Percentiles rank a stretch among this genome's conserved stretches.
These are phyloP conservation scores for Schizothecium vesticola DNA, from an alignment of 495 filamentous ascomycete species.

Conservation along the genomic window DNA sequence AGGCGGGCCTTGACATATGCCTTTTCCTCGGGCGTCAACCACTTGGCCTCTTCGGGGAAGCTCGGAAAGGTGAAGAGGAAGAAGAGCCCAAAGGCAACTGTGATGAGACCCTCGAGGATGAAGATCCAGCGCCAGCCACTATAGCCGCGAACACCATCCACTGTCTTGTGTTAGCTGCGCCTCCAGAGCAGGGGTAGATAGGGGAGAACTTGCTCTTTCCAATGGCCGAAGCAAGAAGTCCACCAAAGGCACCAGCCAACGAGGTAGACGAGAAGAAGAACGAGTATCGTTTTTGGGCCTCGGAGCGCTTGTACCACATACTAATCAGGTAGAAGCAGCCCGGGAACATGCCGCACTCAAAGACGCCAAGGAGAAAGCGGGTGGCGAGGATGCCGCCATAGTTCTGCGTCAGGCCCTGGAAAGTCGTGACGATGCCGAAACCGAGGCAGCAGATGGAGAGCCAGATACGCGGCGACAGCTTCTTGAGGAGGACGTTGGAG, in stretches of 20 bases:
- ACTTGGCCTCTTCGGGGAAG: slow-evolving; percentile 50
- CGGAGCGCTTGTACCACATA: slow-evolving; percentile 84
- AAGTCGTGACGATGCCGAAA: slow-evolving; percentile 71
- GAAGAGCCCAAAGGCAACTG: slow-evolving; percentile 61
- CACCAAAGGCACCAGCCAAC: slow-evolving; percentile 82
- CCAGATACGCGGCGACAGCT: slow-evolving; percentile 77
- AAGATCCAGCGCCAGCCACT: slow-evolving; percentile 85
- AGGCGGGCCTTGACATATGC: slow-evolving; percentile 68
- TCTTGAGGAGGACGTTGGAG: slow-evolving; percentile 81
- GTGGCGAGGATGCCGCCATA: slow-evolving; percentile 76
- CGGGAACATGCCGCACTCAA: slow-evolving; percentile 88
- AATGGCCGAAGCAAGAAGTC: slow-evolving; percentile 75
- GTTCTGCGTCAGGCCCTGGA: slow-evolving; percentile 74
- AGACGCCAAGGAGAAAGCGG: slow-evolving; percentile 81
- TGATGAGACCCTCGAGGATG: slow-evolving; percentile 68
- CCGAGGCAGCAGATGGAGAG: slow-evolving; percentile 72
- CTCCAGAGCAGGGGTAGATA: neutral
- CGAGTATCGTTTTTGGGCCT: slow-evolving; percentile 82
- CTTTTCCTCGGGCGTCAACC: slow-evolving; percentile 71
- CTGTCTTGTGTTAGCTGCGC: neutral
- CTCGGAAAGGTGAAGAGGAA: slow-evolving; percentile 79
- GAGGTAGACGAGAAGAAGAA: slow-evolving; percentile 82
- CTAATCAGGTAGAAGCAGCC: slow-evolving; percentile 72
- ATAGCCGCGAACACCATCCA: slow-evolving; percentile 64
- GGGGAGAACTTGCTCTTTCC: slow-evolving; percentile 50